Conservation (phyloP, 345 rosid genomes). For the Euphorbia tirucalli region DNA sequence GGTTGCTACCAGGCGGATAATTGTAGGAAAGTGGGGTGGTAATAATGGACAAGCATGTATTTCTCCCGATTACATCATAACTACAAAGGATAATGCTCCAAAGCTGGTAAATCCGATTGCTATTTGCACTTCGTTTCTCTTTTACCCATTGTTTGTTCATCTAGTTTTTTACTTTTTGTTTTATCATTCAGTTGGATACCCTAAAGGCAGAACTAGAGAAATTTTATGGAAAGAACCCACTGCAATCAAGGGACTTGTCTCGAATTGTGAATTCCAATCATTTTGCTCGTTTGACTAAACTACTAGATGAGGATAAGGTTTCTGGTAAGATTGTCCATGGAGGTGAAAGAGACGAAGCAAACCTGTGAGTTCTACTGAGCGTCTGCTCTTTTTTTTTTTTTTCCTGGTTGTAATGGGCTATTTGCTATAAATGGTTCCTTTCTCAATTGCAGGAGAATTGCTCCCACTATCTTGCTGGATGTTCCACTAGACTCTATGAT, state of each 20-base stretch:
- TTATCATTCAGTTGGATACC: constrained; percentile 51
- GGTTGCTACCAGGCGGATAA: constrained; percentile 78
- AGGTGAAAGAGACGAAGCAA: constrained; percentile 63
- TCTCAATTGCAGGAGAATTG: constrained; percentile 52
- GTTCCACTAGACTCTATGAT: constrained; percentile 71
- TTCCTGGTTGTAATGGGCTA: neutral
- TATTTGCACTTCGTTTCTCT: neutral
- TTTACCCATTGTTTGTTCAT: neutral
- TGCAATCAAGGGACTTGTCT: constrained; percentile 81
- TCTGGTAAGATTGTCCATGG: constrained; percentile 75
- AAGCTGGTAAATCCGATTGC: constrained; percentile 57
- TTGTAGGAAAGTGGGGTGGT: constrained; percentile 86
- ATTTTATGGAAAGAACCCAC: constrained; percentile 71
- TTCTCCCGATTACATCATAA: constrained; percentile 80
- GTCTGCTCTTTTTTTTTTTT: neutral
- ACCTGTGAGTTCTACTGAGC: constrained; percentile 53
- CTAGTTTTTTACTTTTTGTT: constrained; percentile 15
- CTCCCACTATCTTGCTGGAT: constrained; percentile 88
- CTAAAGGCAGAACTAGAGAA: constrained; percentile 58
- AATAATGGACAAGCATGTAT: constrained; percentile 94
- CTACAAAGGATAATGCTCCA: constrained; percentile 65
- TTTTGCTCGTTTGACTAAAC: constrained; percentile 67
- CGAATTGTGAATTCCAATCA: constrained; percentile 79
- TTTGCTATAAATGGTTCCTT: constrained; percentile 4
- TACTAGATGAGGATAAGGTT: constrained; percentile 84